A percentile compares a stretch with the other conserved stretches of the same genome.
Conservation (phyloP, 129 eudicot genomes). For the Arctium minus region DNA sequence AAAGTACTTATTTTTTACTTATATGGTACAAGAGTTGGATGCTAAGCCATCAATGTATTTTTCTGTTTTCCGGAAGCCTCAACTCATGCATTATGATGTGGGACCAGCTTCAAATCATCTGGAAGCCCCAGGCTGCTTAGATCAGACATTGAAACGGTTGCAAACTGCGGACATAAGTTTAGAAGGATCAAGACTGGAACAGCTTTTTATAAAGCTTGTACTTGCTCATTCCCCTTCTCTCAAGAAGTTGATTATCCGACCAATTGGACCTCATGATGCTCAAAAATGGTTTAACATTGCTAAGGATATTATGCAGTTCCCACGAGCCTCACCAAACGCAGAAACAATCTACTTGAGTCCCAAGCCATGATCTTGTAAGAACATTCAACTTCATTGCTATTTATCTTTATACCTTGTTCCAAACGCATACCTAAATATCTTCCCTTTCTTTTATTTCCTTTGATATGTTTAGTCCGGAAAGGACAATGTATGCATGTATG, state of each 20-base stretch:
- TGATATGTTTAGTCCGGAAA: no score
- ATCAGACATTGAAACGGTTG: not conserved
- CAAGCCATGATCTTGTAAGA: not conserved
- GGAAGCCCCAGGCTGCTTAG: conserved; percentile 8
- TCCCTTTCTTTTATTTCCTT: not conserved
- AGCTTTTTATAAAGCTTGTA: conserved; percentile 17
- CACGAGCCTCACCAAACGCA: conserved; percentile 26
- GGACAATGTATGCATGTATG: no score
- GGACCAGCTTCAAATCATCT: not conserved
- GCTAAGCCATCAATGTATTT: not conserved
- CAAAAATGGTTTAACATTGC: not conserved
- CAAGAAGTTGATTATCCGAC: not conserved
- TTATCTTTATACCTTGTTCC: not conserved
- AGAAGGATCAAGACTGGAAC: conserved; percentile 8
- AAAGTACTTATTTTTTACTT: not conserved
- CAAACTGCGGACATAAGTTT: not conserved
- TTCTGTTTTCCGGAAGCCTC: not conserved
- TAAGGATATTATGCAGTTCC: conserved; percentile 14
- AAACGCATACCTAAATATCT: not conserved
- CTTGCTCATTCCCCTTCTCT: conserved; percentile 18
- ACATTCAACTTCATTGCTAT: not conserved
- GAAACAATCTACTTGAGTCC: conserved; percentile 18
- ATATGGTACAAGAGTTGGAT: not conserved
- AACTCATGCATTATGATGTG: not conserved
- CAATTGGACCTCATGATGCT: not conserved